Percentiles rank a stretch among this genome's conserved stretches.
phyloP scores from a whole-genome alignment of 345 rosid genomes.

The Sisymbrium irio region DNA sequence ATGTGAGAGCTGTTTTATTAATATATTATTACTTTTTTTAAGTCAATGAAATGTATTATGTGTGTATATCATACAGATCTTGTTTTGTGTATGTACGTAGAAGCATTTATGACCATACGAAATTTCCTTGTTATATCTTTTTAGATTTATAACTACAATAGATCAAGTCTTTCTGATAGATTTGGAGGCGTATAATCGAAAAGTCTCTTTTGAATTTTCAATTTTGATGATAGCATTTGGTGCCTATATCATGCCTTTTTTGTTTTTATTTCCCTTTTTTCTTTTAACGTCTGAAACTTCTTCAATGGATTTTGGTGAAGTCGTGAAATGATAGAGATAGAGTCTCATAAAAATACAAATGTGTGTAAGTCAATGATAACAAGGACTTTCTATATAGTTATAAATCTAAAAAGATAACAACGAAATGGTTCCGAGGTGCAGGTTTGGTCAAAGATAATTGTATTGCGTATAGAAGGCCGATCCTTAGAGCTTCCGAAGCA shows the following conservation, averaged over 20 bases:
- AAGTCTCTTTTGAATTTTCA: conserved; percentile 22
- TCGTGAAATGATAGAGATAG: neutral
- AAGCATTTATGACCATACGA: conserved; percentile 17
- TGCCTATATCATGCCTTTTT: conserved; percentile 3
- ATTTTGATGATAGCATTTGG: conserved; percentile 16
- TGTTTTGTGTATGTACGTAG: neutral
- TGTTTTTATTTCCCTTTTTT: neutral
- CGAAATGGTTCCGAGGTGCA: too few relatives aligned
- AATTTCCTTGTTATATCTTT: conserved; percentile 19
- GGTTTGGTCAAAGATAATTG: too few relatives aligned
- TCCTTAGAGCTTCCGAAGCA: too few relatives aligned
- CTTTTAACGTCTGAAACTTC: neutral
- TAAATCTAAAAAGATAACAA: too few relatives aligned
- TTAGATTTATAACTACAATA: neutral
- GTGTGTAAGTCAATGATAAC: too few relatives aligned
- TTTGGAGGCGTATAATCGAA: neutral
- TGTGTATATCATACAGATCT: neutral
- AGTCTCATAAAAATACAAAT: too few relatives aligned
- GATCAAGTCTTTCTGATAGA: neutral
- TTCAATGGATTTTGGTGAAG: neutral
- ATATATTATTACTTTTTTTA: neutral
- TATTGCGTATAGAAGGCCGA: too few relatives aligned
- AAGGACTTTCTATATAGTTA: too few relatives aligned
- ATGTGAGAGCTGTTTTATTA: conserved; percentile 15
- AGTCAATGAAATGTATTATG: conserved; percentile 18